Base-by-base conservation (phyloP, 108 stramenopile genomes). In the Cyclostephanos invisitatus region DNA sequence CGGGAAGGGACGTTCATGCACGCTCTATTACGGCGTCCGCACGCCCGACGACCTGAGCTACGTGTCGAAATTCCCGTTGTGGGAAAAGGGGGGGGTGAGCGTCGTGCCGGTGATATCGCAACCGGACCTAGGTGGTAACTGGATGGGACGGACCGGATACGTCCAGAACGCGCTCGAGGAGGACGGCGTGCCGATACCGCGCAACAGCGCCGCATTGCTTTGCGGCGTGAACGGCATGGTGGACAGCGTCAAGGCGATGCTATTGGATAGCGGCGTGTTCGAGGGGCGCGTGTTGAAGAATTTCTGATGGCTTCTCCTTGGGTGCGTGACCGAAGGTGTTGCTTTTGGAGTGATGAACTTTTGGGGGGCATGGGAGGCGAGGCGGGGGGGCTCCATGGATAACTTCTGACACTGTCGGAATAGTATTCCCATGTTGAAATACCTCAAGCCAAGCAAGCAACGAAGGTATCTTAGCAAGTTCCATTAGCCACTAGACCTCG, bases 211-310 rank as follows among this genome's bases (percentile, higher is more conserved):
- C 8, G 91, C 89, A 5, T 66, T 94, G 61, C 74, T 94, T 10
- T 91, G 93, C 50, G 90, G 91, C 0, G 85, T 88, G 70, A 94
- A 93, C 77, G 96, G 87, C 11, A 96, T 97, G 97, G 80, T 80
- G 25, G 89, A 93, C 58, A 72, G 87, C 69, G 91, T 93, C n/a
- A 93, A 88, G 71, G 89, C 86, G 27, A 86, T 93, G 48, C 73
- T 94, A 56, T 56, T 68, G 59, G 86, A 92, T 37, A 88, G 91
- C 0, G 95, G 95, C 3, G 92, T 96, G 21, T 96, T 96, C 70
- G 96, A 96, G 51, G 94, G 93, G 17, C 78, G 97, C n/a, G 69
- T 93, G 20, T 72, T 96, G 68, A 86, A 85, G 14, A 97, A 97
- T 79, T 97, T 96, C 82, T 97, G 85, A 81, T n/a, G 25, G 61